phyloP scores from a whole-genome alignment of 257 asterid genomes.

The Cinchona pubescens region DNA sequence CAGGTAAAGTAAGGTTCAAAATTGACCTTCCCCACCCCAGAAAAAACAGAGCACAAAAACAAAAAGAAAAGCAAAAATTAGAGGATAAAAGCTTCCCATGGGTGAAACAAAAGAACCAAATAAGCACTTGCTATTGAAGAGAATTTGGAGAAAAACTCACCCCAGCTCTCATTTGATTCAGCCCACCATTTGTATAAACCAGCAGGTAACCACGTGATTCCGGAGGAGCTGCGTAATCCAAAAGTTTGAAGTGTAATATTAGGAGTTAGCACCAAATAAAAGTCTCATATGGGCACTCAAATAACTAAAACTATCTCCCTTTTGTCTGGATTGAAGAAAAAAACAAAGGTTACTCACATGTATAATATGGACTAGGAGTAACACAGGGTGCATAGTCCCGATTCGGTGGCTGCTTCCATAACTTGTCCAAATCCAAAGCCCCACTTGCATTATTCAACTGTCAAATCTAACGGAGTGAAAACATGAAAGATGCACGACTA shows the following conservation, averaged over 20 bases:
- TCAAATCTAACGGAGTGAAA: conserved; percentile 84
- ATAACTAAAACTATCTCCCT: background rate
- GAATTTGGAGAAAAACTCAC: conserved; percentile 37
- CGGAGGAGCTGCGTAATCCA: conserved; percentile 71
- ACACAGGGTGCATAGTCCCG: conserved; percentile 73
- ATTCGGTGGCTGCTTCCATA: conserved; percentile 81
- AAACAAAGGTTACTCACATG: conserved; percentile 43
- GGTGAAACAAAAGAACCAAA: conserved; percentile 1
- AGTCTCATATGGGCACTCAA: background rate
- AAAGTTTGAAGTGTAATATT: conserved; percentile 14
- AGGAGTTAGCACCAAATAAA: conserved; percentile 7
- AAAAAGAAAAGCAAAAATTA: background rate
- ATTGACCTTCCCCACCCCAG: background rate
- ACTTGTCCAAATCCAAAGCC: conserved; percentile 42
- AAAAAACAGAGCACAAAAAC: background rate
- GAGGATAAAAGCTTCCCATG: background rate
- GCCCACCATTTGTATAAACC: conserved; percentile 96
- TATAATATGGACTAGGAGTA: conserved; percentile 53
- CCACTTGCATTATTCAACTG: conserved; percentile 61
- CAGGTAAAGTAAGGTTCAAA: background rate
- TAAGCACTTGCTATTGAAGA: background rate
- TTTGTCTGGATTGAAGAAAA: background rate
- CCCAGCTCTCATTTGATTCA: conserved; percentile 99
- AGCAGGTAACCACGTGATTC: conserved; percentile 79
- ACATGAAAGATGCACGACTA: conserved; percentile 54